phyloP scores from a whole-genome alignment of 78 protist genomes.

The Cyanophora paradoxa region DNA sequence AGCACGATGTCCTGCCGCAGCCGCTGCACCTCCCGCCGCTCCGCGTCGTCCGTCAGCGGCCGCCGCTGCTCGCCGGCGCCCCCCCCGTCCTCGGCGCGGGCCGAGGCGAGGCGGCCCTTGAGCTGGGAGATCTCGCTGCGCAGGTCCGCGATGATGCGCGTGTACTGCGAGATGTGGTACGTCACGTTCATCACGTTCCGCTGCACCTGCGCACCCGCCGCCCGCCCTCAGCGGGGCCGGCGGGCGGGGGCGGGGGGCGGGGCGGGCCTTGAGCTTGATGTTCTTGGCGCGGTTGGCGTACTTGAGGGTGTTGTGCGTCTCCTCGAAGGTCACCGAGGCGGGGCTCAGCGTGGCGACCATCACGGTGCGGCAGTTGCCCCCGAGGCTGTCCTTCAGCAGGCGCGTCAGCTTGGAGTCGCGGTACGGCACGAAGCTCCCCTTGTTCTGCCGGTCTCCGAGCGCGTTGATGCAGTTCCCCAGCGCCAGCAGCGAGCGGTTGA shows the following conservation, averaged over 20 bases:
- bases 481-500: slow-evolving; percentile 77
- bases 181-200: slow-evolving; percentile 34
- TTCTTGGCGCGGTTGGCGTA: slow-evolving; percentile 66
- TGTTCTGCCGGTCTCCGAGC: slow-evolving; percentile 17
- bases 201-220: slow-evolving; percentile 1
- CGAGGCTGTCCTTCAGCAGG: slow-evolving; percentile 77
- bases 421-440: slow-evolving; percentile 68
- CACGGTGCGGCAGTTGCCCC: slow-evolving; percentile 71
- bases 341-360: slow-evolving; percentile 73
- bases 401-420: slow-evolving; percentile 94
- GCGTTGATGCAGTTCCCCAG: slow-evolving; percentile 80
- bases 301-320: slow-evolving; percentile 67
- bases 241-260: no score
- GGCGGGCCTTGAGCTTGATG: no score
- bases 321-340: slow-evolving; percentile 37
- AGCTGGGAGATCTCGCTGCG: slow-evolving; percentile 33
- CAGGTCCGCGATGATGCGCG: slow-evolving; percentile 41
- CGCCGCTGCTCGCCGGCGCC: background rate
- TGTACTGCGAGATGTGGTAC: slow-evolving; percentile 51
- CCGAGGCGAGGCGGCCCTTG: no score
- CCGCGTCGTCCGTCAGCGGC: background rate
- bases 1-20: background rate
- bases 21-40: background rate
- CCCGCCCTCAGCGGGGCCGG: no score
- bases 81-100: no score